Evolutionary conservation across 2,329 filamentous ascomycete species (phyloP).

Genomic region (Paramyrothecium roridum): DNA sequence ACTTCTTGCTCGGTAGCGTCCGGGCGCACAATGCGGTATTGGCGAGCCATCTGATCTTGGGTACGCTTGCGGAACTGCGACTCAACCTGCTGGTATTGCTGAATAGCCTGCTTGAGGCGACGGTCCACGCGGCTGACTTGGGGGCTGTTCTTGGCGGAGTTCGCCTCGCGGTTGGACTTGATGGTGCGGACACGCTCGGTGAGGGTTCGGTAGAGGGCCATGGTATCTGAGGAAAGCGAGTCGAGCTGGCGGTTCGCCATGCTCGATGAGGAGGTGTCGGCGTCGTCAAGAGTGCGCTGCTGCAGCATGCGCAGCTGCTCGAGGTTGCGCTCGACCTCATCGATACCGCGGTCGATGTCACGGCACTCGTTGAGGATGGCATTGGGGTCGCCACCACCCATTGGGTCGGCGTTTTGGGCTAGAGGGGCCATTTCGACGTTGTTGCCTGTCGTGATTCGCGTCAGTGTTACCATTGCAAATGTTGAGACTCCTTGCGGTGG

Average conservation of each 20-base stretch:
- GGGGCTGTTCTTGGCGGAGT: slow-evolving; percentile 67
- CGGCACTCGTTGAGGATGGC: slow-evolving; percentile 81
- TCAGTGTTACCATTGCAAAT: neutral
- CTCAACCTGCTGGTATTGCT: slow-evolving; percentile 78
- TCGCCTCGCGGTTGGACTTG: slow-evolving; percentile 77
- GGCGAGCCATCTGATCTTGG: slow-evolving; percentile 79
- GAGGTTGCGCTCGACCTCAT: slow-evolving; percentile 70
- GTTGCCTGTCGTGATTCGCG: slow-evolving; percentile 25
- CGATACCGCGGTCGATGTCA: slow-evolving; percentile 74
- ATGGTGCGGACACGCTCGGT: slow-evolving; percentile 76
- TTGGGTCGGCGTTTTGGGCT: slow-evolving; percentile 45
- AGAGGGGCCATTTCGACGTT: slow-evolving; percentile 72
- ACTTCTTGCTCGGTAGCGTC: slow-evolving; percentile 79
- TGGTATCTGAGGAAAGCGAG: slow-evolving; percentile 71
- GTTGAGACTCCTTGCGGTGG: neutral
- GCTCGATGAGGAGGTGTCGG: slow-evolving; percentile 67
- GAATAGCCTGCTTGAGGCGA: slow-evolving; percentile 75
- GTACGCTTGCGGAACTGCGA: slow-evolving; percentile 75
- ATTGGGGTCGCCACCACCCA: slow-evolving; percentile 60
- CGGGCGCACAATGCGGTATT: slow-evolving; percentile 85
- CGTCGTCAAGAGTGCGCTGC: slow-evolving; percentile 68
- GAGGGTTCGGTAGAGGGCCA: slow-evolving; percentile 76
- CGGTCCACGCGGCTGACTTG: slow-evolving; percentile 82
- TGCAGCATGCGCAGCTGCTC: slow-evolving; percentile 70
- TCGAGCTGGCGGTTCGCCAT: slow-evolving; percentile 69